A percentile compares a stretch with the other conserved stretches of the same genome.
These are phyloP conservation scores for thale cress (Arabidopsis thaliana) DNA, from an alignment of 345 rosid species.

Conservation along the genomic window DNA sequence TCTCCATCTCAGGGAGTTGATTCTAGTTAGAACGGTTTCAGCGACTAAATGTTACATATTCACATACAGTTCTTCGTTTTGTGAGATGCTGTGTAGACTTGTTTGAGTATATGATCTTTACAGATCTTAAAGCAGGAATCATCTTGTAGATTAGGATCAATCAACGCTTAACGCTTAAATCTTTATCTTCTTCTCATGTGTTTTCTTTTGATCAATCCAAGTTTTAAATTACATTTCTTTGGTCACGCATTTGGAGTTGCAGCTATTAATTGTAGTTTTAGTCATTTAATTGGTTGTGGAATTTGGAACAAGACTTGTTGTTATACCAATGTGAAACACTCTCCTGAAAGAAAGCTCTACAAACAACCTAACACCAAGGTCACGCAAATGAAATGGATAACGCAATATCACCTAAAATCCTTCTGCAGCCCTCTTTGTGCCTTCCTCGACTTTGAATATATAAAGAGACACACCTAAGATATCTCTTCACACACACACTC, in stretches of 20 bases:
- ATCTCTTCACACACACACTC: conserved; percentile 22
- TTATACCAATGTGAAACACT: conserved; percentile 32
- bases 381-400: conserved; percentile 34
- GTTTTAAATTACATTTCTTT: neutral
- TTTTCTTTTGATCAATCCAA: neutral
- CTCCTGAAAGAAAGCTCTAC: conserved; percentile 36
- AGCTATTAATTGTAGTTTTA: neutral
- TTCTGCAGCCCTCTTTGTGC: conserved; percentile 39
- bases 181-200: neutral
- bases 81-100: neutral
- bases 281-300: conserved; percentile 17
- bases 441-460: conserved; percentile 25
- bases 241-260: conserved; percentile 33
- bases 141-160: neutral
- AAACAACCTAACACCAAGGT: conserved; percentile 40
- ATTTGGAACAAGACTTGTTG: conserved; percentile 27
- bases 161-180: neutral
- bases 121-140: neutral
- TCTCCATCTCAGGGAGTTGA: neutral
- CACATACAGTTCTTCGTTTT: conserved; percentile 1
- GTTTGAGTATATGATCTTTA: neutral
- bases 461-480: conserved; percentile 33
- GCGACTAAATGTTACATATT: neutral
- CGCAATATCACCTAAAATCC: conserved; percentile 30
- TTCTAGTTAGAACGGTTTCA: neutral